These are phyloP conservation scores for Luffa acutangula DNA, from an alignment of 306 rosid species.

Conservation along the genomic window DNA sequence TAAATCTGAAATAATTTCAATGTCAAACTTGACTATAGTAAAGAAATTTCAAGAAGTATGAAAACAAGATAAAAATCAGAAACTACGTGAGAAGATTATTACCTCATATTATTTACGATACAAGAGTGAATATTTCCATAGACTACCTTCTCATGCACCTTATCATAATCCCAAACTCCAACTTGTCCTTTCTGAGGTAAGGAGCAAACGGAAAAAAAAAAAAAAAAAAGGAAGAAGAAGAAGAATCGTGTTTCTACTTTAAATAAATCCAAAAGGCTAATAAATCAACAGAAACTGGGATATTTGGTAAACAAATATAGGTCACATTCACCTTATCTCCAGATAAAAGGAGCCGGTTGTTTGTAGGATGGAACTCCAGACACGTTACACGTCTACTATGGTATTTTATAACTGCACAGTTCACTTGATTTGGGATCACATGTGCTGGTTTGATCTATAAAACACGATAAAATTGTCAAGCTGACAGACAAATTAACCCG, in stretches of 20 bases:
- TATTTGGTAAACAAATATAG: slow-evolving; percentile 8
- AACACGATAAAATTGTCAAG: neutral
- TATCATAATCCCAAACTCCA: slow-evolving; percentile 88
- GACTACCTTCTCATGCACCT: slow-evolving; percentile 72
- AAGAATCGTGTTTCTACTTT: neutral
- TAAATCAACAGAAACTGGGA: neutral
- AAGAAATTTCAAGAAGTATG: neutral
- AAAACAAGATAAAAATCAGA: neutral
- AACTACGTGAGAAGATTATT: slow-evolving; percentile 15
- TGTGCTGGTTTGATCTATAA: slow-evolving; percentile 64
- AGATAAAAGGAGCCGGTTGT: slow-evolving; percentile 74
- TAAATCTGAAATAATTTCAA: slow-evolving; percentile 41
- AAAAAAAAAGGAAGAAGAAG: neutral
- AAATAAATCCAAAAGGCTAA: neutral
- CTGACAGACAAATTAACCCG: neutral
- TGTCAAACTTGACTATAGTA: neutral
- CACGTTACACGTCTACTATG: slow-evolving; percentile 80
- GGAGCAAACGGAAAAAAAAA: neutral
- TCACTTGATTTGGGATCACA: slow-evolving; percentile 74
- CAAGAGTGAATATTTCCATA: slow-evolving; percentile 80
- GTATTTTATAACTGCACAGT: slow-evolving; percentile 81
- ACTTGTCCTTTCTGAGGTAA: slow-evolving; percentile 81
- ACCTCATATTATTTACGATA: slow-evolving; percentile 79
- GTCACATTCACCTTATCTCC: slow-evolving; percentile 69
- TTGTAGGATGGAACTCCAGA: slow-evolving; percentile 92